Percentiles rank a stretch among this genome's conserved stretches.
Evolutionary conservation across 2,329 filamentous ascomycete genomes (phyloP).

Genomic region (Pezizomycotina sp.): DNA sequence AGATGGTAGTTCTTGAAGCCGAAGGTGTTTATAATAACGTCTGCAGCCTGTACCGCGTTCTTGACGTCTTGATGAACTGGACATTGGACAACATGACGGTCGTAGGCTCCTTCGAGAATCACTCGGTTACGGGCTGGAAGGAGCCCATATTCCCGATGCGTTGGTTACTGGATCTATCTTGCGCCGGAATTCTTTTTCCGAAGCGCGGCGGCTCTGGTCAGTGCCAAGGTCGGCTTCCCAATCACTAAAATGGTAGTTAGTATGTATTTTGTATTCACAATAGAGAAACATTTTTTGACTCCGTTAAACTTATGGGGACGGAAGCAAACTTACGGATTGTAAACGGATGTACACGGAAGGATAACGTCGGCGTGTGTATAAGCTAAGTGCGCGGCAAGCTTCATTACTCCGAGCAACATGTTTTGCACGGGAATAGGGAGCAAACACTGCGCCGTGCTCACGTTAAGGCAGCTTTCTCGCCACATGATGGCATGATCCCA

Average conservation of each 20-base stretch:
- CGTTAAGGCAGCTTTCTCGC: constrained; percentile 39
- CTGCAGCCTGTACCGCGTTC: constrained; percentile 45
- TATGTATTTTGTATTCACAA: neutral
- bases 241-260: constrained; percentile 28
- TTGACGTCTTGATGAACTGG: constrained; percentile 48
- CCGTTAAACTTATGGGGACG: neutral
- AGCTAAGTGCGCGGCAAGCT: constrained; percentile 34
- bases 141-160: constrained; percentile 47
- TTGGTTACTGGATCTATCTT: constrained; percentile 51
- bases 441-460: constrained; percentile 36
- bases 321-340: constrained; percentile 34
- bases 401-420: constrained; percentile 34
- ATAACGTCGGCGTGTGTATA: constrained; percentile 43
- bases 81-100: constrained; percentile 50
- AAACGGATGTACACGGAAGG: constrained; percentile 43
- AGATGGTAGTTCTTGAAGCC: constrained; percentile 49
- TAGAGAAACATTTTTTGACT: neutral
- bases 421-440: constrained; percentile 37
- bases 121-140: constrained; percentile 43
- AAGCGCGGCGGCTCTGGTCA: constrained; percentile 39
- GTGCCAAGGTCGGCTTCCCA: constrained; percentile 48
- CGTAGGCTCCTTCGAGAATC: constrained; percentile 42
- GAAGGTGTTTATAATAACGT: constrained; percentile 49
- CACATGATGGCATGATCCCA: constrained; percentile 49
- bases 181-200: constrained; percentile 40